Base-by-base conservation (phyloP, 805 yeast species). In the Komagataella mondaviorum region DNA sequence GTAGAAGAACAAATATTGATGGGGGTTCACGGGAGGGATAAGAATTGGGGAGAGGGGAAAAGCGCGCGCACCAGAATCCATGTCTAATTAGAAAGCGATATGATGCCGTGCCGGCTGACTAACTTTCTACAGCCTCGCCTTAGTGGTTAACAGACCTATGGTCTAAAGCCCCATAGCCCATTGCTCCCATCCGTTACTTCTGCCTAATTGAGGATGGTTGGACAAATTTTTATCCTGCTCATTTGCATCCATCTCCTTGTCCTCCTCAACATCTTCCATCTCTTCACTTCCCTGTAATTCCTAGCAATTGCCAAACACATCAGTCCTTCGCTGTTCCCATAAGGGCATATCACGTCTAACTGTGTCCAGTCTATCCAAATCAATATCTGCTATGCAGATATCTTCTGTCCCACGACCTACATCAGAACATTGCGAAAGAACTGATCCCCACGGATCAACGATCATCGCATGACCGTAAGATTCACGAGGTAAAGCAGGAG, bases 391-490 rank as follows among this genome's bases (percentile, higher is more conserved):
- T 7, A 73, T 64, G 46, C 81, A 73, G 12, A 81, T 54, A 10
- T 67, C 68, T 17, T 67, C 70, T 6, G 62, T 66, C 14, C 66
- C 64, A 7, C 56, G 51, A 30, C 61, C 63, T 8, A 70, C 61
- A 56, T 76, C 81, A 18, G 77, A 67, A 23, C 75, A 72, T 54
- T 80, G 77, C 1, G 87, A 83, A 3, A 91, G 54, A 1, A 88
- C 72, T 0, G 78, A 72, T 0, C 98, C 99, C 88, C 95, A 87
- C 0, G 99, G 98, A 57, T 86, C 91, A n/a, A 91, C 76, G 4
- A 89, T 81, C 55, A 89, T 70, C 0, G 95, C 76, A 59, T 88
- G 91, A 0, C 99, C 99, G 67, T 81, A 91, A 55, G 96, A 85
- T 52, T 78, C 75, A 52, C 98, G 70, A 52, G 71, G 73, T 45